Conservation (phyloP, 495 filamentous ascomycete genomes). For the Tuber umbilicatum region DNA sequence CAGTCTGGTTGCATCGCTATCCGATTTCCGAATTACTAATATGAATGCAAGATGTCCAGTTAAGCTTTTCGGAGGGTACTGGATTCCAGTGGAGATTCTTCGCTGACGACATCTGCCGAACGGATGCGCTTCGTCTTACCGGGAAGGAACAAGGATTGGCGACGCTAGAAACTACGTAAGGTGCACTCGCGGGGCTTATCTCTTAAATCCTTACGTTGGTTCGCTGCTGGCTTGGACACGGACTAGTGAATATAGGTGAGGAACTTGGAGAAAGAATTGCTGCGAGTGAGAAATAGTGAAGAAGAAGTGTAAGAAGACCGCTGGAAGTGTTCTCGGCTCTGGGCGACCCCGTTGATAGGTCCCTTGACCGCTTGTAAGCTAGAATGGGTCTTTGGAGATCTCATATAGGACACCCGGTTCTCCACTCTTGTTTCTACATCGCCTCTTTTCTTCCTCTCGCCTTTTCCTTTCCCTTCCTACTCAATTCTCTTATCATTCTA, state of each 20-base stretch:
- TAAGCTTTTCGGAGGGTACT: neutral
- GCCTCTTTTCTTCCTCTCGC: no score
- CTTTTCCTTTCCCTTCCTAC: no score
- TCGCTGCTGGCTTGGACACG: neutral
- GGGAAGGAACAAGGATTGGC: neutral
- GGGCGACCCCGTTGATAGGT: neutral
- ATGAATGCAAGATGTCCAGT: neutral
- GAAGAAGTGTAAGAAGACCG: neutral
- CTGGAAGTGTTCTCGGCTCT: neutral
- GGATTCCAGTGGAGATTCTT: neutral
- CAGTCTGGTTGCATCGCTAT: neutral
- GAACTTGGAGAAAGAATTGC: neutral
- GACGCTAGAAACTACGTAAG: neutral
- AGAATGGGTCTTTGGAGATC: neutral
- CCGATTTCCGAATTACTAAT: constrained; percentile 1
- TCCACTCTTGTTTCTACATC: neutral
- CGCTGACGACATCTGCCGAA: neutral
- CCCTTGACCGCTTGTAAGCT: neutral
- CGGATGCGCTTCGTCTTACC: neutral
- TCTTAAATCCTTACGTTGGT: neutral
- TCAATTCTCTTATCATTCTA: no score
- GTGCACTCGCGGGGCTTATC: neutral
- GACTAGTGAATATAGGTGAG: neutral
- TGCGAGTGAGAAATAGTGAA: neutral
- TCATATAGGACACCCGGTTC: neutral